Base-by-base conservation (phyloP, 106 monocot genomes). In the Alisma plantagoaquatica region DNA sequence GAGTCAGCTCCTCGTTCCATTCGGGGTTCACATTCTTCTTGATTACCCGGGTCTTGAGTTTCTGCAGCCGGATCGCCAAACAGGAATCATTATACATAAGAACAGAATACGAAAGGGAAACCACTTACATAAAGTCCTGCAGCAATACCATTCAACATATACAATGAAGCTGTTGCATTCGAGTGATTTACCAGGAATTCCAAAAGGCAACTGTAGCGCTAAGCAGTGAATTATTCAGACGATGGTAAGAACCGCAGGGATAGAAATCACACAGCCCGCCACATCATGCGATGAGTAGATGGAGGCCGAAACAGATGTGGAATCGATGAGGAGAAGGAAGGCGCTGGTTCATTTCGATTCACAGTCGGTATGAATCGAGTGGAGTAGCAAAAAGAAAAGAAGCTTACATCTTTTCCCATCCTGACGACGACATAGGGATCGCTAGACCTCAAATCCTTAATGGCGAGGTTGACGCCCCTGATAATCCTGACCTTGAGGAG, bases 1-100 rank as follows among this genome's bases (percentile, higher is more conserved):
- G 70, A 46, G 73, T 84, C 46, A 90, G 24, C 24, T 84, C 80
- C 60, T 90, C 83, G 19, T 80, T 63, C 89, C 89, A 90, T 48
- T 62, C 73, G 26, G 83, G 89, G 49, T 90, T 90, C 23, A 80
- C 74, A 56, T 67, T 77, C 41, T 68, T 79, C 74, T 84, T 83
- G 21, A 77, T 80, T n/a, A 84, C 80, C 62, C 76, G 74, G 12
- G 76, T 80, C 61, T 84, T 90, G 45, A 80, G 18, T 72, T 84
- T 84, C 84, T 90, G 74, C 52, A 29, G n/a, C n/a, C n/a, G n/a
- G n/a, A n/a, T n/a, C n/a, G n/a, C n/a, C n/a, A n/a, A n/a, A n/a
- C n/a, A n/a, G n/a, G 70, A 6, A 38, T 54, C 29, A 41, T 60
- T 25, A 18, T 23, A 2, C n/a, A 22, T 3, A 4, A 27, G 18